Evolutionary conservation across 2,329 filamentous ascomycete species (phyloP).

Genomic region (Cylindrodendrum hubeiense): DNA sequence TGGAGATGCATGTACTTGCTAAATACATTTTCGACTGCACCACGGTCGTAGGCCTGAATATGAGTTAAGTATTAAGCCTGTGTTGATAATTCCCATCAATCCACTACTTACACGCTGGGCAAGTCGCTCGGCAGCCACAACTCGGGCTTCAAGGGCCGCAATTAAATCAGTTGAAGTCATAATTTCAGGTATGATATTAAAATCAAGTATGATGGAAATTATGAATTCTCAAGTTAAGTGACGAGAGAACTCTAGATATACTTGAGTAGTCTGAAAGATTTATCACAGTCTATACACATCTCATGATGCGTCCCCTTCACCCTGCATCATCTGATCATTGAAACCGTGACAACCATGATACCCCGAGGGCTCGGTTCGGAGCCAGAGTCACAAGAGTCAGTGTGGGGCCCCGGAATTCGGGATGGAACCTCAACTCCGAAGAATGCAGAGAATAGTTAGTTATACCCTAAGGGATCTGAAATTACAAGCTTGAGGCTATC

Average conservation of each 20-base stretch:
- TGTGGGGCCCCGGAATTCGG: background rate
- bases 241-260: background rate
- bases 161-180: conserved; percentile 9
- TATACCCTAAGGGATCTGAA: background rate
- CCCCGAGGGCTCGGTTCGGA: background rate
- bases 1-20: conserved; percentile 16
- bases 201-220: background rate
- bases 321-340: background rate
- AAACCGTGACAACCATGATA: background rate
- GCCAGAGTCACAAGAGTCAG: background rate
- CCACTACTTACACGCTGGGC: background rate
- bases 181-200: background rate
- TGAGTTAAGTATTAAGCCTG: background rate
- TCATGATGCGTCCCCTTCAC: background rate
- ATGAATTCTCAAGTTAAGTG: background rate
- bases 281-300: background rate
- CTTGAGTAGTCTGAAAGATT: background rate
- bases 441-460: background rate
- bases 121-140: conserved; percentile 3
- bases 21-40: conserved; percentile 12
- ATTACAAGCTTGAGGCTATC: background rate
- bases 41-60: conserved; percentile 3
- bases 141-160: background rate
- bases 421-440: background rate
- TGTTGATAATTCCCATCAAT: background rate